Base-by-base conservation (phyloP, 371 early-diverging fungal genomes). In the Saksenaea vasiformis region DNA sequence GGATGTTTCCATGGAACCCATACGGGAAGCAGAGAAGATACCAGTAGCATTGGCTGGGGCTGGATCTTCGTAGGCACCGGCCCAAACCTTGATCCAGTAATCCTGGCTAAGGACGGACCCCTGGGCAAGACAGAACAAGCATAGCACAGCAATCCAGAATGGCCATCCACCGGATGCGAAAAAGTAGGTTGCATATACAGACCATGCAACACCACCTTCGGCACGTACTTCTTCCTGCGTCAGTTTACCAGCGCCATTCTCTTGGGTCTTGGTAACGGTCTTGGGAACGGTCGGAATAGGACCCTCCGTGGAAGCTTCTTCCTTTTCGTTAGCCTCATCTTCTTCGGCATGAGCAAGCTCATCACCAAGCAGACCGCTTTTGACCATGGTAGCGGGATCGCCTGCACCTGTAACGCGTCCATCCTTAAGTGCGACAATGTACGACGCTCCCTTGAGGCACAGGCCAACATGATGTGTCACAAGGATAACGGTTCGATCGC, bases 401-500 rank as follows among this genome's bases (percentile, higher is more conserved):
- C 91, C 91, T 35, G 78, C 84, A 5, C 71, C 77, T 14, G 76
- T 76, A 44, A 93, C 82, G 1, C 66, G 58, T 24, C 93, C 93
- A 22, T 86, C 80, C 11, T 82, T 69, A 67, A 95, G 60, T 19
- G 87, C 85, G 15, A 88, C 90, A 22, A 93, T 76, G 64, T 84
- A 84, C 37, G 82, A 82, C 24, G 88, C 87, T 58, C 84, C 81
- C 3, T 84, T 80, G 35, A 95, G 66, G 54, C 91, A 88, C 60
- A 90, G 82, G 7, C 84, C 73, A 14, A 93, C 87, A 41, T 92
- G 89, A 65, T 96, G 93, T 0, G 95, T 93, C 1, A 92, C 95
- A 17, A 96, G 76, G 17, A 96, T 80, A 10, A 88, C 78, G 0
- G 95, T 95, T 9, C 94, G 84, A 13, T 85, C 84, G 13, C 67